Percentiles rank a stretch among this genome's conserved stretches.
These are phyloP conservation scores for Marsdenia floribunda DNA, from an alignment of 257 asterid species.

Conservation along the genomic window DNA sequence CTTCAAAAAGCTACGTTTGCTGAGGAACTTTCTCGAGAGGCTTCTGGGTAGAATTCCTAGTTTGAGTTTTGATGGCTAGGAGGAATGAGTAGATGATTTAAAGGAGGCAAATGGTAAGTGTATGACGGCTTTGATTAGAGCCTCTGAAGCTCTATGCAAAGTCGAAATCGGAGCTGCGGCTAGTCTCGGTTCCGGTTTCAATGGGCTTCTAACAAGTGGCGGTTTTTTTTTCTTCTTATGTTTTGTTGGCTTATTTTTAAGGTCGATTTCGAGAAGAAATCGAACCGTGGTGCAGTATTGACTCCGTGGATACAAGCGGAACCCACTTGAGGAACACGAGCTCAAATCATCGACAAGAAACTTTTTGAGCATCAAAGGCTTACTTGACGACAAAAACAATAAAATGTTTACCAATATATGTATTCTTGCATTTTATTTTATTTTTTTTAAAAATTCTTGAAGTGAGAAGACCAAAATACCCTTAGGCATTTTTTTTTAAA, in stretches of 20 bases:
- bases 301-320: conserved; percentile 36
- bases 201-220: conserved; percentile 13
- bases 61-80: conserved; percentile 9
- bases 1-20: conserved; percentile 51
- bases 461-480: too few relatives aligned
- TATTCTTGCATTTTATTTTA: too few relatives aligned
- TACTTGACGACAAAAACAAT: conserved; percentile 17
- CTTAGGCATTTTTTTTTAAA: too few relatives aligned
- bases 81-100: conserved; percentile 16
- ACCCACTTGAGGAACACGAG: conserved; percentile 49
- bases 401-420: too few relatives aligned
- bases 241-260: conserved; percentile 17
- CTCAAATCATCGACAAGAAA: conserved; percentile 41
- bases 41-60: conserved; percentile 38
- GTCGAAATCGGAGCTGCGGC: conserved; percentile 34
- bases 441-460: too few relatives aligned
- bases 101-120: conserved; percentile 39
- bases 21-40: conserved; percentile 41
- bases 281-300: conserved; percentile 37
- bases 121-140: conserved; percentile 56
- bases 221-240: conserved; percentile 7
- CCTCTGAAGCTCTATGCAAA: conserved; percentile 33
- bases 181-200: conserved; percentile 20
- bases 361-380: conserved; percentile 37
- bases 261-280: conserved; percentile 37